A percentile compares a stretch with the other conserved stretches of the same genome.
Conservation (phyloP, 2,329 filamentous ascomycete species). For the Verruconis gallopava region DNA sequence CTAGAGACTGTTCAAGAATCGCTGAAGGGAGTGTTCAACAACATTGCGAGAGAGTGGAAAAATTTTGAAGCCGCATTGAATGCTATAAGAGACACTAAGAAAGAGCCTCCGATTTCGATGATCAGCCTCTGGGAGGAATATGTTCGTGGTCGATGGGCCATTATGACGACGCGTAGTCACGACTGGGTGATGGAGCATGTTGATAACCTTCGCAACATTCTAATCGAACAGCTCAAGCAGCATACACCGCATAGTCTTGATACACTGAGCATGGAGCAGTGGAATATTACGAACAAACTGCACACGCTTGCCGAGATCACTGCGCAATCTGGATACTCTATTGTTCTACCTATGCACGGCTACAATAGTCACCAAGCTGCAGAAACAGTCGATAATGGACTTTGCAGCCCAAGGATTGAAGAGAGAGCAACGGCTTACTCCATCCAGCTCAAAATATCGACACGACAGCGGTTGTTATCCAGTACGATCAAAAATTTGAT, state of each 20-base stretch:
- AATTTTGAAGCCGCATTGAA: not conserved
- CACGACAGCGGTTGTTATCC: too few relatives aligned
- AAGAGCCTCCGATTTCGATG: not conserved
- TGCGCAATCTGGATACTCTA: not conserved
- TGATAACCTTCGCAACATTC: not conserved
- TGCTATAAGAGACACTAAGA: not conserved
- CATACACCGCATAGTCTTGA: not conserved
- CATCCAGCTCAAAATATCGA: too few relatives aligned
- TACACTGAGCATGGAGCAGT: not conserved
- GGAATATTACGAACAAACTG: slow-evolving; percentile 2
- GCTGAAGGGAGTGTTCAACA: not conserved
- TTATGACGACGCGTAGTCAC: slow-evolving; percentile 1
- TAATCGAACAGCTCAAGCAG: not conserved
- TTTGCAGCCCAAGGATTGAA: not conserved
- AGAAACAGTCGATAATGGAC: not conserved
- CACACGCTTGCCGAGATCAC: slow-evolving; percentile 1
- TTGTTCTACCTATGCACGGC: slow-evolving; percentile 1
- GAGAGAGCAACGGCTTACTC: not conserved
- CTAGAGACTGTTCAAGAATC: not conserved
- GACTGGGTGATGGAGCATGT: slow-evolving; percentile 3
- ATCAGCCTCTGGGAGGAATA: not conserved
- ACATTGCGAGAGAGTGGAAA: not conserved
- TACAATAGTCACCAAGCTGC: not conserved
- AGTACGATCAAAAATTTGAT: too few relatives aligned
- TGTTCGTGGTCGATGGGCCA: not conserved